These are phyloP conservation scores for Aspergillus leporis DNA, from an alignment of 495 filamentous ascomycete species.

Conservation along the genomic window DNA sequence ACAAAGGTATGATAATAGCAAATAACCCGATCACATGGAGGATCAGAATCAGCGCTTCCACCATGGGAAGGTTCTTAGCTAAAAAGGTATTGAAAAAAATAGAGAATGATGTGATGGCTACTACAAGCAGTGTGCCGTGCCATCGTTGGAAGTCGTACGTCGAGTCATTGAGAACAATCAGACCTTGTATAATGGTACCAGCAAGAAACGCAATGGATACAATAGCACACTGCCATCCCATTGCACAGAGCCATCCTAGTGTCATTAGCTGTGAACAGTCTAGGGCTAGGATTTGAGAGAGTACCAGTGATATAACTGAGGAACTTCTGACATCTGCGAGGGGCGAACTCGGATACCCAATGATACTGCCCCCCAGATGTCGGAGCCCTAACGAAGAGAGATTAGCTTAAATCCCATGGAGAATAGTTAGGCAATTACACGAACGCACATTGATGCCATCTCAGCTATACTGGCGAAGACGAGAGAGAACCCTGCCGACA, in stretches of 20 bases:
- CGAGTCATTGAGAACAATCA: constrained; percentile 54
- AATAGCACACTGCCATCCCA: constrained; percentile 60
- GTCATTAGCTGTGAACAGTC: background rate
- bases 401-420: background rate
- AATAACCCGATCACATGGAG: constrained; percentile 65
- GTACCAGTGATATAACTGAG: constrained; percentile 60
- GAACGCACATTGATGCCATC: constrained; percentile 56
- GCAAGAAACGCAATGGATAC: constrained; percentile 55
- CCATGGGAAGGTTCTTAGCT: constrained; percentile 51
- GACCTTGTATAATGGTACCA: constrained; percentile 59
- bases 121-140: constrained; percentile 61
- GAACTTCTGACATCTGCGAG: constrained; percentile 53
- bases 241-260: constrained; percentile 58
- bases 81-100: constrained; percentile 59
- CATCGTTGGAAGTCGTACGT: constrained; percentile 50
- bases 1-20: constrained; percentile 59
- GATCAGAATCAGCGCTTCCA: constrained; percentile 59
- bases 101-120: constrained; percentile 50
- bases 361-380: constrained; percentile 55
- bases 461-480: constrained; percentile 55
- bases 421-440: background rate
- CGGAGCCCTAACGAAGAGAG: constrained; percentile 35
- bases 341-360: constrained; percentile 63
- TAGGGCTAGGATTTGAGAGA: background rate
- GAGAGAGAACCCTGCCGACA: constrained; percentile 45